Percentiles rank a stretch among this genome's conserved stretches.
Evolutionary conservation across 2,329 filamentous ascomycete genomes (phyloP).

Genomic region (Botryosphaeria dothidea): DNA sequence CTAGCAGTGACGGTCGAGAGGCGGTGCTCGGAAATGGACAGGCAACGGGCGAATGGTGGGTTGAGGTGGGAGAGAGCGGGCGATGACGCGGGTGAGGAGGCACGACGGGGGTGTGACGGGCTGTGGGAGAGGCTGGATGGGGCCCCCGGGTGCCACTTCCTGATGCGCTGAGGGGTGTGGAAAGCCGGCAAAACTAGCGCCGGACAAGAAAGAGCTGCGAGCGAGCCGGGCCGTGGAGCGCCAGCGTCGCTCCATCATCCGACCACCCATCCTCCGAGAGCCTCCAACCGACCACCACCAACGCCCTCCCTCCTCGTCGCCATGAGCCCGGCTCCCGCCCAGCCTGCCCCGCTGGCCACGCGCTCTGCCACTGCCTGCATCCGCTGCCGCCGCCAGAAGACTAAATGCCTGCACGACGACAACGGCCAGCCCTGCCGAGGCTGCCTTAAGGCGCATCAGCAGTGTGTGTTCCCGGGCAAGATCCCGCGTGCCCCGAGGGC

Average conservation of each 20-base stretch:
- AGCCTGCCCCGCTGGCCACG: conserved; percentile 3
- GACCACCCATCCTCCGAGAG: conserved; percentile 6
- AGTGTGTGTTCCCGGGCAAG: conserved; percentile 16
- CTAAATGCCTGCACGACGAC: conserved; percentile 17
- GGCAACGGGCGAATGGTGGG: not conserved
- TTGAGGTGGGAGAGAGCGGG: too few relatives aligned
- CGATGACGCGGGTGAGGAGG: not conserved
- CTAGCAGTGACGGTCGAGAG: not conserved
- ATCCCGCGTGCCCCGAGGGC: conserved; percentile 2
- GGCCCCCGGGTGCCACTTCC: not conserved
- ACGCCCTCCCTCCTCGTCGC: not conserved
- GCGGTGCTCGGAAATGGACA: not conserved
- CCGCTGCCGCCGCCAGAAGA: conserved; percentile 17
- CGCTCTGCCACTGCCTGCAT: conserved; percentile 17
- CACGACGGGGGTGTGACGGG: not conserved
- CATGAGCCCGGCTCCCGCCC: conserved; percentile 1
- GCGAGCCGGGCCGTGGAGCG: conserved; percentile 6
- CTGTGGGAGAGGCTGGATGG: not conserved
- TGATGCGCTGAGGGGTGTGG: not conserved
- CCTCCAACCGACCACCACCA: not conserved
- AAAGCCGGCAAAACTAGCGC: conserved; percentile 2
- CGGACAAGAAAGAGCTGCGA: not conserved
- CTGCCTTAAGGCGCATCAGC: conserved; percentile 15
- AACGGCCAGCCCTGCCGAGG: conserved; percentile 18
- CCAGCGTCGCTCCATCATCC: not conserved